Base-by-base conservation (phyloP, 164 flowering plant species). In the Buxus sempervirens region DNA sequence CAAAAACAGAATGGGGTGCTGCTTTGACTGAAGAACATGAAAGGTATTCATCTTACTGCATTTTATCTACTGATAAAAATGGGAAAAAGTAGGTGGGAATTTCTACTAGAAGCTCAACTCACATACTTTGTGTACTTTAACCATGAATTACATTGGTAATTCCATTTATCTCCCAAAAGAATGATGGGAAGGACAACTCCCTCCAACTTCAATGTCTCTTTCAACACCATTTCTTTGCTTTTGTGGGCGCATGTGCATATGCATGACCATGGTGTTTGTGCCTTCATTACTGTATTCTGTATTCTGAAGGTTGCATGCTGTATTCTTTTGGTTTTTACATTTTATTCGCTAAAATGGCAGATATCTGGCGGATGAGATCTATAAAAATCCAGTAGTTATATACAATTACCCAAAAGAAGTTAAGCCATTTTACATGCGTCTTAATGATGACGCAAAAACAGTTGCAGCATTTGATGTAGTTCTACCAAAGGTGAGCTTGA, bases 391-490 rank as follows among this genome's bases (percentile, higher is more conserved):
- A 23, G 73, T 84, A 19, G 73, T 81, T 6, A 78, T 95, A 75
- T 87, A 82, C 78, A 80, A 88, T 68, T 72, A 86, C 68, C 98
- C 97, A 7, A 90, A 90, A 83, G 90, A 79, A 64, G 69, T 72
- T 1, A 90, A 81, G 81, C 95, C 97, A 19, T 93, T 93, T 76
- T 80, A 83, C 28, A 78, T 65, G 21, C 91, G 91, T 23, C 64
- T 81, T 58, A 91, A 90, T 58, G 86, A 82, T 55, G 97, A 93
- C 72, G 87, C 79, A 22, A 79, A 72, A 58, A 96, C 99, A 49
- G 98, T 83, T 54, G 93, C 96, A 27, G 77, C 99, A 23, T 80
- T 90, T 58, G 96, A 96, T 54, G 64, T 96, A 38, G 72, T 93
- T 68, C 60, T 91, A 32, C 98, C 99, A 51, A 83, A 84, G 93